Evolutionary conservation across 2,329 filamentous ascomycete species (phyloP).

Genomic region (Calonectria ilicicola): DNA sequence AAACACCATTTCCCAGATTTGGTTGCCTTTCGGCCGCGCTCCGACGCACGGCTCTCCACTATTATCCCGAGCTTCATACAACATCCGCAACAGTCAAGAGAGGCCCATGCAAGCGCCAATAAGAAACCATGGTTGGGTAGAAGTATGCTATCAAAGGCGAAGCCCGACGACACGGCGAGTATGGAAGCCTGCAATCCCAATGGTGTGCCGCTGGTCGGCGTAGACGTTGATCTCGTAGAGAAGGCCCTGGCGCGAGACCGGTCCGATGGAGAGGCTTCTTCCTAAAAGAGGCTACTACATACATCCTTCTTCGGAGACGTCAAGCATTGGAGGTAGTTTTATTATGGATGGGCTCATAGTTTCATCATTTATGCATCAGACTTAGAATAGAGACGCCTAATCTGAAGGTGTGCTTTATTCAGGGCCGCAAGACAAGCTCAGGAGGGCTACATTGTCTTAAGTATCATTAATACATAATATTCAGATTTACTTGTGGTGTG

Average conservation of each 20-base stretch:
- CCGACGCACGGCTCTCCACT: background rate
- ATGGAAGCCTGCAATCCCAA: background rate
- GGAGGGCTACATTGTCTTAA: too few relatives aligned
- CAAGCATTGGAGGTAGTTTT: too few relatives aligned
- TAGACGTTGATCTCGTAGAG: background rate
- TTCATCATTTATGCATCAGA: too few relatives aligned
- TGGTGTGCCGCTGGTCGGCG: background rate
- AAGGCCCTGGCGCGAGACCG: background rate
- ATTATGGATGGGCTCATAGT: too few relatives aligned
- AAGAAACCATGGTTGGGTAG: background rate
- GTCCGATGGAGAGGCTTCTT: background rate
- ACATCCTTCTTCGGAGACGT: background rate
- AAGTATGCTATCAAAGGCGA: background rate
- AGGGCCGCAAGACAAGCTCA: too few relatives aligned
- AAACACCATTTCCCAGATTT: conserved; percentile 1
- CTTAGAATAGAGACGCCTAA: too few relatives aligned
- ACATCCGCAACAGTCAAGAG: background rate
- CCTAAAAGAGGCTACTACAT: background rate
- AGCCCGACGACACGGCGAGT: background rate
- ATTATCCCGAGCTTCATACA: conserved; percentile 6
- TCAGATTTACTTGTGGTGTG: too few relatives aligned
- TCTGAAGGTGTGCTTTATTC: too few relatives aligned
- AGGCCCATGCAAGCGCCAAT: background rate
- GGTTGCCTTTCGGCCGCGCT: background rate
- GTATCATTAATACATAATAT: too few relatives aligned